Base-by-base conservation (phyloP, 805 yeast genomes). In the Metschnikowia matae region DNA sequence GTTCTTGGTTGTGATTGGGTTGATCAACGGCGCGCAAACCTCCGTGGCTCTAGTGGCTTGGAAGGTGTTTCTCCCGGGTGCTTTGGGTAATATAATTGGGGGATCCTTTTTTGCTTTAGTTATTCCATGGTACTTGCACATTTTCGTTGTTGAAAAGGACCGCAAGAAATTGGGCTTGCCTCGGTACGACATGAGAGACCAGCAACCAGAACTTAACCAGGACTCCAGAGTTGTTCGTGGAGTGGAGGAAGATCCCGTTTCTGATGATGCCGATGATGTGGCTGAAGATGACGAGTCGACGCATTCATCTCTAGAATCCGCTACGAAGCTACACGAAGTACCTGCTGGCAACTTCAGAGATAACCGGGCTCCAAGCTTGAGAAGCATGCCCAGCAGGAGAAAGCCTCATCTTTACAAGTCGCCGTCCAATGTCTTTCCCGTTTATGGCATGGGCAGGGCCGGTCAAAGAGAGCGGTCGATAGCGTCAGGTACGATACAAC, bases 341-440 rank as follows among this genome's bases (percentile, higher is more conserved):
- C 15, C 33, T 34, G 40, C 40, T 6, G 20, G 35, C n/a, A 33
- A 35, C 14, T 7, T 17, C n/a, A 20, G 17, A 26, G 36, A 34
- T 21, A 6, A 20, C 26, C 21, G 33, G 17, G 17, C 46, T 10
- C 40, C 4, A 4, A 44, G 46, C 34, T 44, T 44, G 46, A 44
- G n/a, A 26, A 44, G 40, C n/a, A 40, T 44, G 15, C 14, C 46
- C 7, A 44, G 46, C 40, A 44, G 34, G 33, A 44, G 18, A 21
- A 34, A 3, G 33, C 36, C n/a, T 13, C 32, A n/a, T 21, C 46
- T 43, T 32, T 21, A 43, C 40, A 44, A 39, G 42, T 84, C 90
- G 1, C 95, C 92, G 3, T 80, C 80, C 23, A 89, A 89, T 53
- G 90, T 86, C 1, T 87, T 86, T 67, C 94, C 95, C 0, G 91